Percentiles rank a stretch among this genome's conserved stretches.
Conservation (phyloP, 257 asterid species). For the Nicotiana otophora region DNA sequence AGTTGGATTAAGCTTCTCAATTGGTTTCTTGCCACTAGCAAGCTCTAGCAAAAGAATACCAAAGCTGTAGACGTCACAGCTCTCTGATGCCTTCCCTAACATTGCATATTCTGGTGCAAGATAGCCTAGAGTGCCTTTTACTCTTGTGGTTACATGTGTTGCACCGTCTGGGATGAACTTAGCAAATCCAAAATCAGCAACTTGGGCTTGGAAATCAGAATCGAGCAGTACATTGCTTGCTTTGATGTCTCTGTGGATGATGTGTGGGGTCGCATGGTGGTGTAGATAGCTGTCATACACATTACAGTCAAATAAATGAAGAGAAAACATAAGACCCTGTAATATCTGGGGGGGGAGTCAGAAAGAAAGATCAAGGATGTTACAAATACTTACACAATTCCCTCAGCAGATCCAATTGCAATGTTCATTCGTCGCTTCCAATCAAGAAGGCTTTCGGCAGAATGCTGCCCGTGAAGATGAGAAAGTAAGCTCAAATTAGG, state of each 20-base stretch:
- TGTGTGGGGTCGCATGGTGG: conserved; percentile 77
- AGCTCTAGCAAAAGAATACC: conserved; percentile 93
- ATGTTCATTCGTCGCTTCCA: conserved; percentile 80
- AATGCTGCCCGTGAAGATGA: conserved; percentile 91
- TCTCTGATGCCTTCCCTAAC: conserved; percentile 83
- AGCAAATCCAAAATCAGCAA: conserved; percentile 89
- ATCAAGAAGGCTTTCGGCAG: conserved; percentile 76
- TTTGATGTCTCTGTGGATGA: conserved; percentile 82
- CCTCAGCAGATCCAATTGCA: conserved; percentile 87
- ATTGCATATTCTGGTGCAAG: conserved; percentile 91
- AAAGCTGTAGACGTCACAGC: conserved; percentile 88
- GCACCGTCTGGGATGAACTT: conserved; percentile 87
- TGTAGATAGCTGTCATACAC: conserved; percentile 61
- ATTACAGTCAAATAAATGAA: not conserved
- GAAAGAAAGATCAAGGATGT: conserved; percentile 1
- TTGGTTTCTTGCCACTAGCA: conserved; percentile 83
- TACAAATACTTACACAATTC: conserved; percentile 56
- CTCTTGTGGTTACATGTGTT: conserved; percentile 77
- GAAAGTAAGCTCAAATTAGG: conserved; percentile 80
- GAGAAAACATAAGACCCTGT: not conserved
- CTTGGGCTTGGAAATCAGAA: conserved; percentile 64
- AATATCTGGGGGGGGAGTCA: not conserved
- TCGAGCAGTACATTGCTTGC: conserved; percentile 86
- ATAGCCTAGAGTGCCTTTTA: conserved; percentile 89
- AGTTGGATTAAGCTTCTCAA: conserved; percentile 49